A percentile compares a stretch with the other conserved stretches of the same genome.
Conservation (phyloP, 2,329 filamentous ascomycete species). For the Verticillium tricorpus region DNA sequence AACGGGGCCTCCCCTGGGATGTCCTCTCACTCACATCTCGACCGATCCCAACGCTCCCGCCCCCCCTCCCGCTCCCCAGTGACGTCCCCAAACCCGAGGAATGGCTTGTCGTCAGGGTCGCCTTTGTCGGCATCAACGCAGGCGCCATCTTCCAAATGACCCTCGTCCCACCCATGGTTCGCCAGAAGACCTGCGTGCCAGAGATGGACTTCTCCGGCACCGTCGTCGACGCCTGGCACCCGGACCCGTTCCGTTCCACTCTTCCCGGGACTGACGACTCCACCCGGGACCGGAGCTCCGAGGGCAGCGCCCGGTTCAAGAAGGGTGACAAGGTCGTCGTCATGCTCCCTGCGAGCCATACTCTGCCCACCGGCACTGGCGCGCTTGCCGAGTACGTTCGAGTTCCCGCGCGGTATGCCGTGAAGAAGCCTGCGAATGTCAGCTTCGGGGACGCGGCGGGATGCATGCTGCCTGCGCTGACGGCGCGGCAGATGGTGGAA, state of each 20-base stretch:
- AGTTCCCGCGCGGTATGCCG: conserved; percentile 26
- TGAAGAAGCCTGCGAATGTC: conserved; percentile 23
- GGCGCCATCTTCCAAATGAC: conserved; percentile 36
- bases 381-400: conserved; percentile 34
- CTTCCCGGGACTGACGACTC: neutral
- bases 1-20: neutral
- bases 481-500: conserved; percentile 31
- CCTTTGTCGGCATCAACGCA: conserved; percentile 40
- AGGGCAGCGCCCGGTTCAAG: conserved; percentile 13
- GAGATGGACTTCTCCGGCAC: conserved; percentile 40
- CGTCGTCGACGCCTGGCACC: conserved; percentile 29
- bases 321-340: conserved; percentile 31
- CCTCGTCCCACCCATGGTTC: conserved; percentile 32
- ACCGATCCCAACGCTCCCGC: conserved; percentile 19
- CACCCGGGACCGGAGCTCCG: neutral
- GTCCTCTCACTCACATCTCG: conserved; percentile 19
- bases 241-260: neutral
- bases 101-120: conserved; percentile 34
- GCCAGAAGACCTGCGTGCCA: conserved; percentile 29
- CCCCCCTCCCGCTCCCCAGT: conserved; percentile 20
- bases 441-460: conserved; percentile 29
- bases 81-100: conserved; percentile 21
- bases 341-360: conserved; percentile 28
- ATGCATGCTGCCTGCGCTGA: conserved; percentile 29
- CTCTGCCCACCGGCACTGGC: conserved; percentile 29